Percentiles rank a stretch among this genome's conserved stretches.
phyloP scores from a whole-genome alignment of 2,329 filamentous ascomycete species.

The Trichothecium roseum region DNA sequence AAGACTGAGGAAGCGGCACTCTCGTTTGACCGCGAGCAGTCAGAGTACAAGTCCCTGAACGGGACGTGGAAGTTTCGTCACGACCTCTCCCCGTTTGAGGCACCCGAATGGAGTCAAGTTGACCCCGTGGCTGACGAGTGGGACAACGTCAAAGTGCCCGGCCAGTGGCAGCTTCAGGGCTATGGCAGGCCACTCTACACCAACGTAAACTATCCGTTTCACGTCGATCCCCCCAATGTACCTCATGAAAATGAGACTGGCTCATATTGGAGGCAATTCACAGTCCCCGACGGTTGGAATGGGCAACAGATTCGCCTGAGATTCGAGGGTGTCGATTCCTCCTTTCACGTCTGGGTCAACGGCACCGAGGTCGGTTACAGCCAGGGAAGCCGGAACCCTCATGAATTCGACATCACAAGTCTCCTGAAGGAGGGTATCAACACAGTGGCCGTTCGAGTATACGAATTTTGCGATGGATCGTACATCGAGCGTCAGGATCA shows the following conservation, averaged over 20 bases:
- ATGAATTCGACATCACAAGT: slow-evolving; percentile 59
- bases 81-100: slow-evolving; percentile 19
- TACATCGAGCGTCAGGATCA: slow-evolving; percentile 66
- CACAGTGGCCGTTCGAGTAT: slow-evolving; percentile 54
- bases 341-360: slow-evolving; percentile 64
- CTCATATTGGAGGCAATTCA: slow-evolving; percentile 49
- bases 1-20: slow-evolving; percentile 35
- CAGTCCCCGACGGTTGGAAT: slow-evolving; percentile 33
- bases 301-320: slow-evolving; percentile 51
- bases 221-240: slow-evolving; percentile 54
- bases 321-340: slow-evolving; percentile 66
- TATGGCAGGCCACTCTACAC: slow-evolving; percentile 55
- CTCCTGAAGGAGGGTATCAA: slow-evolving; percentile 36
- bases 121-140: slow-evolving; percentile 19
- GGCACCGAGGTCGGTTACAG: slow-evolving; percentile 58
- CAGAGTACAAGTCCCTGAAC: slow-evolving; percentile 28
- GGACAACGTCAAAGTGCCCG: slow-evolving; percentile 48
- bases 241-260: slow-evolving; percentile 55
- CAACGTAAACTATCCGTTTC: slow-evolving; percentile 58
- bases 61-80: slow-evolving; percentile 28
- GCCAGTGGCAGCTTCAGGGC: slow-evolving; percentile 59
- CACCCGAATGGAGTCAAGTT: slow-evolving; percentile 7
- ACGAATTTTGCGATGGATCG: slow-evolving; percentile 61
- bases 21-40: slow-evolving; percentile 21
- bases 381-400: slow-evolving; percentile 61